Conservation (phyloP, 106 monocot species). For the Acorus gramineus region DNA sequence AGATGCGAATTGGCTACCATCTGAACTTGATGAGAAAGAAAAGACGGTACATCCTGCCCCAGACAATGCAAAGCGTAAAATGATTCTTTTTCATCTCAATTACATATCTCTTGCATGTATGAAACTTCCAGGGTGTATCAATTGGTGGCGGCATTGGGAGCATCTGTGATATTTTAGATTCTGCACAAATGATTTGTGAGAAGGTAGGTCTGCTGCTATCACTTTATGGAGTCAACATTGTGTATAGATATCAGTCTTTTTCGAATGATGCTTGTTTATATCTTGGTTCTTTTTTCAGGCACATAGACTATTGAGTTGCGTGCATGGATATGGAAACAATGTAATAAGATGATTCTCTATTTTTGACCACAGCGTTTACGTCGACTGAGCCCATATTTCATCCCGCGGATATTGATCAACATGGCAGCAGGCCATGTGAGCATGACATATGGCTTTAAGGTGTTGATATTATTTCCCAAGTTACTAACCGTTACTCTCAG, state of each 20-base stretch:
- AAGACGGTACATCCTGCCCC: slow-evolving; percentile 51
- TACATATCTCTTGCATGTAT: slow-evolving; percentile 3
- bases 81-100: too few relatives aligned
- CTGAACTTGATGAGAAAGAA: slow-evolving; percentile 53
- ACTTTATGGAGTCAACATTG: neutral
- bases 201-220: slow-evolving; percentile 32
- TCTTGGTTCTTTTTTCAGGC: slow-evolving; percentile 3
- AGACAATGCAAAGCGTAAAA: too few relatives aligned
- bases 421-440: slow-evolving; percentile 98
- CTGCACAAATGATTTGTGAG: slow-evolving; percentile 76
- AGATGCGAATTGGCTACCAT: slow-evolving; percentile 89
- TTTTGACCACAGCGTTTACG: slow-evolving; percentile 52
- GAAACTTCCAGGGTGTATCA: slow-evolving; percentile 67
- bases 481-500: neutral
- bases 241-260: neutral
- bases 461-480: slow-evolving; percentile 1
- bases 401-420: slow-evolving; percentile 90
- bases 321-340: neutral
- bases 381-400: slow-evolving; percentile 81
- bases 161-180: slow-evolving; percentile 79
- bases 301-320: neutral
- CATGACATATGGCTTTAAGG: slow-evolving; percentile 99
- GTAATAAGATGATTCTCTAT: slow-evolving; percentile 13
- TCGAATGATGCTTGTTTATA: neutral
- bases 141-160: slow-evolving; percentile 92